Evolutionary conservation across 2,329 filamentous ascomycete species (phyloP).

Genomic region (Bipolaris bicolor): DNA sequence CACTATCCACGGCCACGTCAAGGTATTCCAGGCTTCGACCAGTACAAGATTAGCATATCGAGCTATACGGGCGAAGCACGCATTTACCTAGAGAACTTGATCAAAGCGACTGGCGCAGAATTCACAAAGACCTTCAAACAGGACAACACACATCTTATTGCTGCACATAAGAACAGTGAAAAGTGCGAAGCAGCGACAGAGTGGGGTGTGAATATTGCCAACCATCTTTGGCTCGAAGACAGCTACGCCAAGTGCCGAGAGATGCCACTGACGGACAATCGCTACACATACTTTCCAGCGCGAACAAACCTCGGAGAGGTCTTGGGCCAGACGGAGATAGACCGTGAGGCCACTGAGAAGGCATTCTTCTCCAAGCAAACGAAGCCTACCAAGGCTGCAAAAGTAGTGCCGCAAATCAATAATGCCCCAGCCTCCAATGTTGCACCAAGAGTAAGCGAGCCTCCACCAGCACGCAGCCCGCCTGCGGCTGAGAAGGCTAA

Average conservation of each 20-base stretch:
- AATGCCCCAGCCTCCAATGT: slow-evolving; percentile 29
- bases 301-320: slow-evolving; percentile 92
- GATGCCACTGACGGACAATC: slow-evolving; percentile 72
- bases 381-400: slow-evolving; percentile 32
- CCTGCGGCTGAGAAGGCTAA: slow-evolving; percentile 34
- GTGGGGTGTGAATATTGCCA: slow-evolving; percentile 89
- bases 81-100: slow-evolving; percentile 90
- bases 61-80: slow-evolving; percentile 96
- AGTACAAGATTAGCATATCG: slow-evolving; percentile 82
- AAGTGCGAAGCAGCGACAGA: slow-evolving; percentile 92
- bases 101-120: slow-evolving; percentile 80
- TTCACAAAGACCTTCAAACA: slow-evolving; percentile 95
- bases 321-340: slow-evolving; percentile 85
- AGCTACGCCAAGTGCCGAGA: slow-evolving; percentile 89
- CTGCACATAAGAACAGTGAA: slow-evolving; percentile 85
- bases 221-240: slow-evolving; percentile 97
- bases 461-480: slow-evolving; percentile 15
- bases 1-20: slow-evolving; percentile 85
- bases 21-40: slow-evolving; percentile 79
- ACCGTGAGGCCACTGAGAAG: slow-evolving; percentile 74
- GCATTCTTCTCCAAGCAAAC: slow-evolving; percentile 60
- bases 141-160: slow-evolving; percentile 95
- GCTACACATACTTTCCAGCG: slow-evolving; percentile 85
- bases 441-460: slow-evolving; percentile 17
- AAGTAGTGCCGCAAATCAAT: slow-evolving; percentile 24